Base-by-base conservation (phyloP, 176 grass and related monocot species). In the Cenchrus purpureus region DNA sequence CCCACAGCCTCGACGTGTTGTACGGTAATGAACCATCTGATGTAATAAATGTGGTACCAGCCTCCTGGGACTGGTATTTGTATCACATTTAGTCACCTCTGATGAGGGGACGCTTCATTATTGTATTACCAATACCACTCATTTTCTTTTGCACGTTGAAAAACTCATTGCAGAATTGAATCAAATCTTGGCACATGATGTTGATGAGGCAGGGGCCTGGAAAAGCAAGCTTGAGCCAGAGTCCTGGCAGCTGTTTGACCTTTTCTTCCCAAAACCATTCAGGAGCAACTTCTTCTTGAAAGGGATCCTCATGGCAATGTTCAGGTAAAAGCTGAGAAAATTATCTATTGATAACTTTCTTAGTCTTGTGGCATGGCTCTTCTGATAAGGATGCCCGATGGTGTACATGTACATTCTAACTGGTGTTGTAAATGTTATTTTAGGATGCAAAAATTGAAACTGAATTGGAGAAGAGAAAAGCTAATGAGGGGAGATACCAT, bases 291-390 rank as follows among this genome's bases (percentile, higher is more conserved):
- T 83, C 42, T 99, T 68, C 87, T 99, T 69, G 94, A 99, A 94
- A 99, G 97, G 86, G 97, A 99, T 78, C 97, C 97, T 34, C 97
- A 96, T 84, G 97, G 97, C 81, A 99, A 99, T 87, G 97, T 99
- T 83, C 94, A 99, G 90, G 97, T 99, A 89, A 85, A 69, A 15
- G 73, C 19, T 60, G 20, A 15, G 31, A 88, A 34, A 13, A 12
- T 69, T 49, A 10, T 68, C 57, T 19, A 77, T 43, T 66, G 46
- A 9, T 51, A 37, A 12, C 15, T 51, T 66, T 45, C 50, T 55
- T 65, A 63, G 10, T 31, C 45, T 43, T 65, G 20, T 34, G 42
- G 12, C 28, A 51, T 50, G 11, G 29, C 4, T 57, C 12, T 89
- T 69, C 51, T 28, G 5, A 71, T 15, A 71, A 46, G 13, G 52